Percentiles rank a stretch among this genome's conserved stretches.
These are phyloP conservation scores for Suillus tomentosus DNA, from an alignment of 768 basidiomycete genomes.

Conservation along the genomic window DNA sequence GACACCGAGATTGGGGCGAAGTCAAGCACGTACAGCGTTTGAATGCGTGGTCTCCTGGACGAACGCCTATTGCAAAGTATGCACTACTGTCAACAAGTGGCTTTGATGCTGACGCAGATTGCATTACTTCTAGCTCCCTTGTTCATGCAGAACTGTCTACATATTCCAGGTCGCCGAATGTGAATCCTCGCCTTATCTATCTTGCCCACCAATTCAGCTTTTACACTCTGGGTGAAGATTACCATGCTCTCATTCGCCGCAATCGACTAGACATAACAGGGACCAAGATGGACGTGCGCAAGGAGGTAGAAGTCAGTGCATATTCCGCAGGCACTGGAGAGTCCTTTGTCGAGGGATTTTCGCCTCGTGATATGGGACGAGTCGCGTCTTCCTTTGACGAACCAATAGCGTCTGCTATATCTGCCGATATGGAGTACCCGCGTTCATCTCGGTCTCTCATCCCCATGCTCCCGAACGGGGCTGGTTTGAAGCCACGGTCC, in stretches of 20 bases:
- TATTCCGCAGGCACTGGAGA: constrained; percentile 44
- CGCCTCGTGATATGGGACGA: constrained; percentile 45
- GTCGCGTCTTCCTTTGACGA: constrained; percentile 63
- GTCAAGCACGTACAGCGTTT: constrained; percentile 38
- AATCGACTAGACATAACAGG: constrained; percentile 61
- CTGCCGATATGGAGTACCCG: constrained; percentile 57
- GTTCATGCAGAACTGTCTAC: constrained; percentile 85
- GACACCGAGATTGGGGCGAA: constrained; percentile 54
- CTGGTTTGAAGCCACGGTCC: constrained; percentile 39
- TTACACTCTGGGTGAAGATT: constrained; percentile 71
- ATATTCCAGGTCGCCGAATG: constrained; percentile 52
- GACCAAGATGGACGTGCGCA: constrained; percentile 67
- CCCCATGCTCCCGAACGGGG: constrained; percentile 83
- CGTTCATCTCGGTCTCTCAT: constrained; percentile 45
- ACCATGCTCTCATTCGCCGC: constrained; percentile 73
- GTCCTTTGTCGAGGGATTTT: constrained; percentile 56
- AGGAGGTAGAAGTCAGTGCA: constrained; percentile 67
- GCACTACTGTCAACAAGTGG: background rate
- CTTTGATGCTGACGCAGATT: constrained; percentile 15
- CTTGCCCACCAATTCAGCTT: constrained; percentile 86
- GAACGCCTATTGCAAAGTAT: constrained; percentile 12
- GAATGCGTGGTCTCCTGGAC: constrained; percentile 15
- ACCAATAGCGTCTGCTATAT: constrained; percentile 73
- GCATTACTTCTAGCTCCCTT: constrained; percentile 51
- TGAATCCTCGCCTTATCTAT: constrained; percentile 78